A percentile compares a stretch with the other conserved stretches of the same genome.
Evolutionary conservation across 139 green algal species (phyloP).

Genomic region (Chlorokybus atmophyticus): DNA sequence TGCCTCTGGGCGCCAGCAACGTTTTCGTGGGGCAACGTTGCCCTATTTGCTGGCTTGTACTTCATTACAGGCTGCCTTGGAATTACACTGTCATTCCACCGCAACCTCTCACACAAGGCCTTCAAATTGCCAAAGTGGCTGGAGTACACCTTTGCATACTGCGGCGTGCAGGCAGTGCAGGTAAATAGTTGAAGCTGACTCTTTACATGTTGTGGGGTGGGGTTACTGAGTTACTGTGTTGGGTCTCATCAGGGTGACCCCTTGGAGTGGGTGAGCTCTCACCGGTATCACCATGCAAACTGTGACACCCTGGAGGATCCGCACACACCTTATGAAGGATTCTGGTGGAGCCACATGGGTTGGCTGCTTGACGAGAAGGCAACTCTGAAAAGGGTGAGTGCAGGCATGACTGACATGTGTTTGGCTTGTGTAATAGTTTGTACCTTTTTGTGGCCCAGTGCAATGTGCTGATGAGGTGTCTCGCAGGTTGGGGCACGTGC

Average conservation of each 20-base stretch:
- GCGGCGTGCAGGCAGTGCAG: conserved; percentile 79
- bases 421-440: neutral
- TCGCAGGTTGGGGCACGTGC: conserved; percentile 30
- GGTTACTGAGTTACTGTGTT: no score
- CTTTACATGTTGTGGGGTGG: neutral
- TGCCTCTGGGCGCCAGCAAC: conserved; percentile 25
- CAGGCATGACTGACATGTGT: neutral
- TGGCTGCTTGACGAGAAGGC: conserved; percentile 89
- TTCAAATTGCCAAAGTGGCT: conserved; percentile 95
- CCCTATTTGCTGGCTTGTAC: conserved; percentile 68
- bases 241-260: no score
- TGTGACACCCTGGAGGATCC: conserved; percentile 93
- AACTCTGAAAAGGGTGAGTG: conserved; percentile 26
- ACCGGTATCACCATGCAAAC: conserved; percentile 92
- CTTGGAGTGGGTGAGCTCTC: conserved; percentile 78
- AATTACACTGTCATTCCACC: conserved; percentile 90
- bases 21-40: conserved; percentile 54
- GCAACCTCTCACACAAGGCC: conserved; percentile 74
- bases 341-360: conserved; percentile 93
- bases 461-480: neutral
- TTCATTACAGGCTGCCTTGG: conserved; percentile 82
- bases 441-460: neutral
- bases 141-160: conserved; percentile 96
- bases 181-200: no score
- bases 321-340: conserved; percentile 94